Base-by-base conservation (phyloP, 495 filamentous ascomycete genomes). In the Xylaria flabelliformis region DNA sequence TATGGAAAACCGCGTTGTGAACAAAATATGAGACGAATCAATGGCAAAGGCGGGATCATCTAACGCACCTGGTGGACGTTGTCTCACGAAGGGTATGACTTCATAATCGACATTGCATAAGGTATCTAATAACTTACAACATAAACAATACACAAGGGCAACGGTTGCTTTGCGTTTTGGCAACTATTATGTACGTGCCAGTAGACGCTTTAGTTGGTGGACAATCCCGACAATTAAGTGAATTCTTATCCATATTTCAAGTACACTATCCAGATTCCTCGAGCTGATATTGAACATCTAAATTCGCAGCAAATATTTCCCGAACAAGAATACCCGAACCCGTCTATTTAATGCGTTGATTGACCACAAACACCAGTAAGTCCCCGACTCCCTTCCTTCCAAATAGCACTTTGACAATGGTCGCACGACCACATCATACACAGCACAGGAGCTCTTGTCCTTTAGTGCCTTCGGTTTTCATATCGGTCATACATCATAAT, bases 401-500 rank as follows among this genome's bases (percentile, higher is more conserved):
- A 64, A 21, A 26, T 29, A 39, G 9, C 15, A 42, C 58, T 32
- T 9, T 21, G 34, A 59, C 56, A 39, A 63, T 26, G 12, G 34
- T 63, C n/a, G 8, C 9, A n/a, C 29, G 21, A 53, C n/a, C 64
- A 65, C 29, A 32, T 65, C 29, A 53, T 67, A 41, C 64, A 67
- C 64, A 29, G 44, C 64, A 67, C 44, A 10, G 39, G 64, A 51
- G 32, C 1, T 51, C 10, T 26, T 56, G 6, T 36, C 12, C 34
- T 36, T 53, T 46, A 42, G 32, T 26, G 42, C 15, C 44, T 26
- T 56, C 24, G 5, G 15, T 34, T 51, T 69, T 69, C 67, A 48
- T 69, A 61, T 48, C 67, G 21, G 67, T 69, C 67, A 48, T 69
- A 48, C 53, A 36, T 69, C 67, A 24, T 69, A 59, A 69, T 46